Conservation (phyloP, 176 grass and related monocot species). For the Paspalum vaginatum region DNA sequence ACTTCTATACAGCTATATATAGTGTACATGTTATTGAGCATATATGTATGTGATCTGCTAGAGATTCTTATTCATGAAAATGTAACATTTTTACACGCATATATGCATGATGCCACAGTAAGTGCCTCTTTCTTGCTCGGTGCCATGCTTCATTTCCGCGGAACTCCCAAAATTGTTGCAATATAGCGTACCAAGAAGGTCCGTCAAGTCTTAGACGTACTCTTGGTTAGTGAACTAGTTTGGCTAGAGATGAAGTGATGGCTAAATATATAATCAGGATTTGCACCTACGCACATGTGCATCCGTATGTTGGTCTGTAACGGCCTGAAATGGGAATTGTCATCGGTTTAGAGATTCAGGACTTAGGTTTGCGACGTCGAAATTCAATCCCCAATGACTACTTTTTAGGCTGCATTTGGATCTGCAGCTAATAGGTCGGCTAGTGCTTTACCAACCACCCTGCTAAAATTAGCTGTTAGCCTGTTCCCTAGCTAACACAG, state of each 20-base stretch:
- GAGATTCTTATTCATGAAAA: not conserved
- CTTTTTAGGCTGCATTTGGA: too few relatives aligned
- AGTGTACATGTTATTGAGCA: not conserved
- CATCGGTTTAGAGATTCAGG: not conserved
- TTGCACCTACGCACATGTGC: not conserved
- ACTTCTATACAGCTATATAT: slow-evolving; percentile 11
- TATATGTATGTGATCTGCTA: not conserved
- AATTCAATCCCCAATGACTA: too few relatives aligned
- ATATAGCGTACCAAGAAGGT: too few relatives aligned
- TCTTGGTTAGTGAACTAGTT: not conserved
- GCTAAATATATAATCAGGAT: too few relatives aligned
- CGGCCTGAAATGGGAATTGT: not conserved
- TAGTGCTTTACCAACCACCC: too few relatives aligned
- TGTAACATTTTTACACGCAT: not conserved
- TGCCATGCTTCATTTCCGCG: not conserved
- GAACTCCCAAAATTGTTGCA: not conserved
- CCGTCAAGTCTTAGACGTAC: too few relatives aligned
- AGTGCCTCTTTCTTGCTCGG: not conserved
- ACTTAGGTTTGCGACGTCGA: too few relatives aligned
- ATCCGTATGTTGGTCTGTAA: not conserved
- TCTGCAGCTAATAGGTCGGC: too few relatives aligned
- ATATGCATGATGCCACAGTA: too few relatives aligned
- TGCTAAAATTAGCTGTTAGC: too few relatives aligned
- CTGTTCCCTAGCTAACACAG: too few relatives aligned
- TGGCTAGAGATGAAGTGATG: not conserved